phyloP scores from a whole-genome alignment of 371 early-diverging fungal genomes.

The Umbelopsis sp. region DNA sequence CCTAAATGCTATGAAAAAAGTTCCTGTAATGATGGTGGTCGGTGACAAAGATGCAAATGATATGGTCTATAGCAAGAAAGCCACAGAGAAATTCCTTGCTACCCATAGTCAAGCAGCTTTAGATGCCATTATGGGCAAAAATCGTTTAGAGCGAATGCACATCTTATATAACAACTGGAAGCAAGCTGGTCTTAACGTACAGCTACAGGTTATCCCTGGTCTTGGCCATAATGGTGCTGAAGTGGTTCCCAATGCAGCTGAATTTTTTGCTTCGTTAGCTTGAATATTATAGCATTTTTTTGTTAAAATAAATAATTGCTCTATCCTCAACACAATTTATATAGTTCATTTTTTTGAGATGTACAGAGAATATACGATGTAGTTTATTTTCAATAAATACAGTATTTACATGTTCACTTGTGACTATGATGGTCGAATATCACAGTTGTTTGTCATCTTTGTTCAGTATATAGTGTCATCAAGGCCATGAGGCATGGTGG shows the following conservation, averaged over 20 bases:
- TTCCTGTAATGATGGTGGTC: not conserved
- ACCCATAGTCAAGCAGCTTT: not conserved
- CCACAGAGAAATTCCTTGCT: not conserved
- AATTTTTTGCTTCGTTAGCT: not conserved
- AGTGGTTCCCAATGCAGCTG: not conserved
- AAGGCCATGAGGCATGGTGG: too few species aligned
- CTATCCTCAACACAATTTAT: too few species aligned
- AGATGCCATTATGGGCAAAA: not conserved
- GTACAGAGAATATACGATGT: too few species aligned
- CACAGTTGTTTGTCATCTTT: too few species aligned
- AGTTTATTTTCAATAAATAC: too few species aligned
- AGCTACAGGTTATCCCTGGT: not conserved
- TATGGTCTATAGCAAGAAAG: not conserved
- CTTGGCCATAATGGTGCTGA: not conserved
- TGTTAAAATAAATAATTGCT: not conserved
- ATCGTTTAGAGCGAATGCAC: not conserved
- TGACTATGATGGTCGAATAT: too few species aligned
- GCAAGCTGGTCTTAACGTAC: not conserved
- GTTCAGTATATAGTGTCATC: too few species aligned
- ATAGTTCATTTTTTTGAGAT: too few species aligned
- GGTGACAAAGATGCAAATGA: not conserved
- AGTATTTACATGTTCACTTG: too few species aligned
- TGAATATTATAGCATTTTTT: too few species aligned
- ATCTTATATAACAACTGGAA: not conserved
- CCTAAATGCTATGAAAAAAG: not conserved